phyloP scores from a whole-genome alignment of 1,284 basidiomycete species.

The Schizopora paradoxa region DNA sequence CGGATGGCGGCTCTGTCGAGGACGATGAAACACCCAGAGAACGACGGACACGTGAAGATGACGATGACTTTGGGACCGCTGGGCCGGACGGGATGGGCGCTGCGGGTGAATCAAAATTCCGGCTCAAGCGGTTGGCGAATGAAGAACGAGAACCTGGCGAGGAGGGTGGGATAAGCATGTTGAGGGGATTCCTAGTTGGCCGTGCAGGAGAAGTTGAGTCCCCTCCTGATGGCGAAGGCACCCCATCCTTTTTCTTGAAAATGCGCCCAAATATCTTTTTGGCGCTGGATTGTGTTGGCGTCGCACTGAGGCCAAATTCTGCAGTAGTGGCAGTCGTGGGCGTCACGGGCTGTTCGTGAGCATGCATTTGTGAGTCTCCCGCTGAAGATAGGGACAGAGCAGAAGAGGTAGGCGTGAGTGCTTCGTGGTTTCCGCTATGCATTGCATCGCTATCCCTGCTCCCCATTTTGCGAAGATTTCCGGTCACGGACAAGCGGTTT shows the following conservation, averaged over 20 bases:
- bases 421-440: too few relatives aligned
- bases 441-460: constrained; percentile 3
- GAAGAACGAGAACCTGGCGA: constrained; percentile 1
- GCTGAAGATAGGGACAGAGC: constrained; percentile 34
- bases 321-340: constrained; percentile 19
- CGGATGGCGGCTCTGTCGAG: constrained; percentile 12
- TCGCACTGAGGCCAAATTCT: constrained; percentile 20
- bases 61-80: too few relatives aligned
- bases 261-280: constrained; percentile 72
- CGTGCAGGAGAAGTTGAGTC: constrained; percentile 5
- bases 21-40: too few relatives aligned
- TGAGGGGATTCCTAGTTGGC: constrained; percentile 14
- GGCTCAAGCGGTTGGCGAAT: constrained; percentile 3
- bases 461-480: constrained; percentile 12
- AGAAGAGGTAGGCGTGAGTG: constrained; percentile 19
- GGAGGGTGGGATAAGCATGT: too few relatives aligned
- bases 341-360: constrained; percentile 22
- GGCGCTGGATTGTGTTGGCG: constrained; percentile 29
- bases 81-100: constrained; percentile 9
- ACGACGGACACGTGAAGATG: too few relatives aligned
- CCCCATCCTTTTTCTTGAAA: constrained; percentile 56
- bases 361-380: constrained; percentile 5
- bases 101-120: constrained; percentile 1
- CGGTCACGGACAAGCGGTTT: constrained; percentile 14
- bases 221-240: too few relatives aligned